These are phyloP conservation scores for Peltaster fructicola DNA, from an alignment of 2,329 filamentous ascomycete genomes.

Conservation along the genomic window DNA sequence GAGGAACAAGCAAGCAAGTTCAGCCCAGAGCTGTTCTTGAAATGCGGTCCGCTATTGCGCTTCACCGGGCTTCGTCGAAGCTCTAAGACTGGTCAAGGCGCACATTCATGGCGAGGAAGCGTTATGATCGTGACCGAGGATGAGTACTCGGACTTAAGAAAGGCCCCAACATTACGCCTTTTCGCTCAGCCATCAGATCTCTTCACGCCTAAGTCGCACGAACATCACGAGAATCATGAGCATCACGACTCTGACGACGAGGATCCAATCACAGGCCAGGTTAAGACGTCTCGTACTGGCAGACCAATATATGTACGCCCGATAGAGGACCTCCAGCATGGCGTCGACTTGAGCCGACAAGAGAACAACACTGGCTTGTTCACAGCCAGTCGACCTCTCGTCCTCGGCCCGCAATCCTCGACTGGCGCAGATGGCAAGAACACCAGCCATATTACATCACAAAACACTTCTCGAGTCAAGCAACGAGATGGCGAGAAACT, in stretches of 20 bases:
- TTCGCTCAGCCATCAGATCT: conserved; percentile 78
- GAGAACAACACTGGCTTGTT: conserved; percentile 75
- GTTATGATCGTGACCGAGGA: conserved; percentile 93
- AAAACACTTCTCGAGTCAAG: conserved; percentile 30
- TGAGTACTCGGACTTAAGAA: conserved; percentile 63
- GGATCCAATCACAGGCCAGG: conserved; percentile 74
- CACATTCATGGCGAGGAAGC: conserved; percentile 73
- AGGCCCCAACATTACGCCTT: conserved; percentile 57
- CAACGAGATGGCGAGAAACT: conserved; percentile 59
- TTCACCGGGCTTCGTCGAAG: conserved; percentile 59
- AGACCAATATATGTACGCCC: conserved; percentile 77
- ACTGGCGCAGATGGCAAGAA: conserved; percentile 10
- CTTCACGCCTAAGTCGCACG: conserved; percentile 51
- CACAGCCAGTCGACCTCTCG: conserved; percentile 31
- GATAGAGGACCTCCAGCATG: conserved; percentile 69
- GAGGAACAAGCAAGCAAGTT: conserved; percentile 53
- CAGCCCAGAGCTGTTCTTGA: conserved; percentile 66
- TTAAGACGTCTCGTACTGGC: conserved; percentile 69
- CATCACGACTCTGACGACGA: too few relatives aligned
- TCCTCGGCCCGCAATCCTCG: conserved; percentile 12
- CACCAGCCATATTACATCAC: conserved; percentile 17
- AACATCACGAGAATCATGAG: too few relatives aligned
- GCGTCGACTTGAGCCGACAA: conserved; percentile 56
- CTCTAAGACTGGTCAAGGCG: conserved; percentile 21
- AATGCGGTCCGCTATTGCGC: conserved; percentile 76